Conservation (phyloP, 2,329 filamentous ascomycete species). For the Monosporascus sp. region DNA sequence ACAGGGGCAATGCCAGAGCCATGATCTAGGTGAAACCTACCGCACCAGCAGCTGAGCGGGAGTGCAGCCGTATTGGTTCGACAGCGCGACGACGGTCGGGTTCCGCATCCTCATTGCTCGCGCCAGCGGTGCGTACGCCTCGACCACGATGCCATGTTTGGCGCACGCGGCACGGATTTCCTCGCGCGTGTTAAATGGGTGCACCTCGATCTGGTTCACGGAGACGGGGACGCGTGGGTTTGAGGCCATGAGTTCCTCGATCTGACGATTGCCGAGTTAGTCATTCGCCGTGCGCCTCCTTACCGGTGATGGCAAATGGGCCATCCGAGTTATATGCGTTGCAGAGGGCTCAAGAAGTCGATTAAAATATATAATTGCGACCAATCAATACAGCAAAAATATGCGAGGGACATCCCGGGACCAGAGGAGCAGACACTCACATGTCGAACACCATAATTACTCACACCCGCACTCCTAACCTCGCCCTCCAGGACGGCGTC, state of each 20-base stretch:
- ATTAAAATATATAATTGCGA: not conserved
- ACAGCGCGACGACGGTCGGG: constrained; percentile 54
- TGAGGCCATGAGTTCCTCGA: constrained; percentile 62
- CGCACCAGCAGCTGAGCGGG: constrained; percentile 67
- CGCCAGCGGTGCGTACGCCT: constrained; percentile 77
- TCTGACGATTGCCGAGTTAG: constrained; percentile 30
- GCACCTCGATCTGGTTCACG: constrained; percentile 77
- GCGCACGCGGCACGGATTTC: constrained; percentile 63
- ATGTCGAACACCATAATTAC: constrained; percentile 73
- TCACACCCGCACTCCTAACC: constrained; percentile 66
- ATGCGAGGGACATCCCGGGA: not conserved
- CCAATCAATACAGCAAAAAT: not conserved
- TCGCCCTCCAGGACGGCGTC: constrained; percentile 71
- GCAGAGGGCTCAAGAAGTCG: too few species aligned
- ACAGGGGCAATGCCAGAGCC: too few species aligned
- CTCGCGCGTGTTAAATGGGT: constrained; percentile 73
- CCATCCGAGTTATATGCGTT: too few species aligned
- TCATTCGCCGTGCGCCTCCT: not conserved
- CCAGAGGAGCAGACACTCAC: constrained; percentile 35
- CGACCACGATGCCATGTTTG: constrained; percentile 61
- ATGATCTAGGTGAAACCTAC: constrained; percentile 20
- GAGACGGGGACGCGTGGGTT: constrained; percentile 59
- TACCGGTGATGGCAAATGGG: too few species aligned
- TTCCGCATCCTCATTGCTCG: constrained; percentile 66
- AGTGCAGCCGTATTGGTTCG: constrained; percentile 64